phyloP scores from a whole-genome alignment of 495 filamentous ascomycete genomes.

The Aspergillus kassunensis region DNA sequence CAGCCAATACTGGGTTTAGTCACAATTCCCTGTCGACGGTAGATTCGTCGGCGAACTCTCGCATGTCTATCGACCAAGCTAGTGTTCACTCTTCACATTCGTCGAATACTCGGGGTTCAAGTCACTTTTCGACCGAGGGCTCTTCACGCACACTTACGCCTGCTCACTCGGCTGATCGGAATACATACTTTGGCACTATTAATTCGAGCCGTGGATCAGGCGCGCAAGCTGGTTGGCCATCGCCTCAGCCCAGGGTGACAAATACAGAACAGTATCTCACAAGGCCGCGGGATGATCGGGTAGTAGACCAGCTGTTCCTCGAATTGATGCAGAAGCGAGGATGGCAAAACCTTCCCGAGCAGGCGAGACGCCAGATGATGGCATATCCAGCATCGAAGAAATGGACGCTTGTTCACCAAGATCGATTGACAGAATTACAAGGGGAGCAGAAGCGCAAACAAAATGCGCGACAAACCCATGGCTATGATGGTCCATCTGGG shows the following conservation, averaged over 20 bases:
- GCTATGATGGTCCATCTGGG: constrained; percentile 58
- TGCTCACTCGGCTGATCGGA: constrained; percentile 41
- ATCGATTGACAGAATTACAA: constrained; percentile 88
- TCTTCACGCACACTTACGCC: constrained; percentile 57
- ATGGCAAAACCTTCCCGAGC: constrained; percentile 95
- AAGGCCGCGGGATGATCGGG: constrained; percentile 73
- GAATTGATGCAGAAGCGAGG: constrained; percentile 95
- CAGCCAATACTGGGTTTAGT: constrained; percentile 50
- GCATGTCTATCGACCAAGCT: constrained; percentile 65
- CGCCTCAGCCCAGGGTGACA: constrained; percentile 36
- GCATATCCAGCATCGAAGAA: constrained; percentile 92
- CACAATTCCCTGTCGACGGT: constrained; percentile 66
- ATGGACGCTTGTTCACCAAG: constrained; percentile 95
- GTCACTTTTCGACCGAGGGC: constrained; percentile 57
- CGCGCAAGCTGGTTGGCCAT: constrained; percentile 28
- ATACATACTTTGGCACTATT: constrained; percentile 23
- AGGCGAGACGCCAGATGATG: constrained; percentile 90
- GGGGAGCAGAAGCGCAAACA: constrained; percentile 84
- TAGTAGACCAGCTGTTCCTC: constrained; percentile 89
- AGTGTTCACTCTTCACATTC: constrained; percentile 60
- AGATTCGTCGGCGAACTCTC: constrained; percentile 66
- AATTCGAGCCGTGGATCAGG: constrained; percentile 33
- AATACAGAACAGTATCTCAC: constrained; percentile 54
- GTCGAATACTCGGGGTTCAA: constrained; percentile 58
- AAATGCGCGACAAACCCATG: constrained; percentile 61